Evolutionary conservation across 2,329 filamentous ascomycete genomes (phyloP), one percentile per base, ranked within the genome.

Genomic region (Nemania sp.): DNA sequence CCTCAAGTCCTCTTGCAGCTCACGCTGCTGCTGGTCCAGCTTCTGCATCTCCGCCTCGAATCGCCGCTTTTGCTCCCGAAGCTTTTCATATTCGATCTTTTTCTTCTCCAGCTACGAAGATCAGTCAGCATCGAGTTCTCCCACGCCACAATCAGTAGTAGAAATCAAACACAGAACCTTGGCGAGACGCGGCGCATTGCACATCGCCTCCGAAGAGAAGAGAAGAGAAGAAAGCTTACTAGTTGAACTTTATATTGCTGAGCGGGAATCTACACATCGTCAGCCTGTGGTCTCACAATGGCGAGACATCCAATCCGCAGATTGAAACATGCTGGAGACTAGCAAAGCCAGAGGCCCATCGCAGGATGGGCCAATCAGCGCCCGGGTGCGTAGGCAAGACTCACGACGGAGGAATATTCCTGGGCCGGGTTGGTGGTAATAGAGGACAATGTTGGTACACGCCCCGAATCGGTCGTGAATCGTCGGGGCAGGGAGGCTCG

Each of bases 41-140:
- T 92, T 86, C 74, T 93, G 90, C 86, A 99, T 92, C 76, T 97
- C 92, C 67, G 90, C 88, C 78, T 98, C 92, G 71, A 97, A 97
- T 47, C 90, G 87, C 66, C 91, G 87, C 72, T 91, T 92, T 75
- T 96, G 91, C 76, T 96, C 91, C 67, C 91, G 87, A 70, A 98
- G 88, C 72, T 89, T 88, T 76, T 98, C 94, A 79, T 96, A 96
- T 76, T 97, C 92, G 72, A 91, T 81, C 72, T 92, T 92, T 78
- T 97, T 97, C 78, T 95, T 95, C 75, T 97, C 93, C 73, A 97
- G 86, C 93, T 97, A 76, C 60, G 58, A 52, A 60, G n/a, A 48
- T 46, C 59, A 67, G 75, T 85, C 70, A 81, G 76, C 69, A 63
- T 57, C 35, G 18, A 39, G 11, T 42, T 58, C 29, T 29, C 25